These are phyloP conservation scores for Hygrophila difformis DNA, from an alignment of 257 asterid species.

Conservation along the genomic window DNA sequence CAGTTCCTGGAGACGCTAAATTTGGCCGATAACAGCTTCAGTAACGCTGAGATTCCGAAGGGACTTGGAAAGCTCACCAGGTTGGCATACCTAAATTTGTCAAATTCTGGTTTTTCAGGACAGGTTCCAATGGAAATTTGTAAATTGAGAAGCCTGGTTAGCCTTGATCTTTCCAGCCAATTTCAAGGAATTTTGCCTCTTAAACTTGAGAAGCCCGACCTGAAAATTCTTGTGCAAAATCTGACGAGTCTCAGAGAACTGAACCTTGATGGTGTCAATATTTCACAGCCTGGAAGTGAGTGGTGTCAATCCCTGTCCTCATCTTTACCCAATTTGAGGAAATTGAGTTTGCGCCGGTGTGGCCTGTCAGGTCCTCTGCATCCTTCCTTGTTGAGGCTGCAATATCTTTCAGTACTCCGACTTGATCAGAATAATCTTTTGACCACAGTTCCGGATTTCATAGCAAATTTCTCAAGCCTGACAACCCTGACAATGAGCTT, in stretches of 20 bases:
- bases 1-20: conserved; percentile 24
- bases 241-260: conserved; percentile 31
- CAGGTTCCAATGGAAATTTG: conserved; percentile 23
- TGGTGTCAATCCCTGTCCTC: conserved; percentile 29
- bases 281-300: conserved; percentile 17
- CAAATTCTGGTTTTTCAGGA: conserved; percentile 24
- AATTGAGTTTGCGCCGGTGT: conserved; percentile 25
- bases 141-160: conserved; percentile 17
- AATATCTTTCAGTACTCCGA: conserved; percentile 16
- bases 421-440: conserved; percentile 18
- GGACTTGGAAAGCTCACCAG: too few species aligned
- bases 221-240: too few species aligned
- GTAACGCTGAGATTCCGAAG: conserved; percentile 10
- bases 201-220: conserved; percentile 16
- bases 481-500: conserved; percentile 8
- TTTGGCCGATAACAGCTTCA: conserved; percentile 23
- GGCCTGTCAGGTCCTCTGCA: conserved; percentile 23
- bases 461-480: conserved; percentile 19
- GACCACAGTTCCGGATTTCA: conserved; percentile 13
- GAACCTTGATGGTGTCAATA: conserved; percentile 29
- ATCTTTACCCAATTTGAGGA: conserved; percentile 23
- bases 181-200: neutral
- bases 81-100: conserved; percentile 28
- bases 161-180: too few species aligned
- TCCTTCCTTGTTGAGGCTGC: conserved; percentile 17